These are phyloP conservation scores for Tilletia setariae DNA, from an alignment of 1,284 basidiomycete species.

Conservation along the genomic window DNA sequence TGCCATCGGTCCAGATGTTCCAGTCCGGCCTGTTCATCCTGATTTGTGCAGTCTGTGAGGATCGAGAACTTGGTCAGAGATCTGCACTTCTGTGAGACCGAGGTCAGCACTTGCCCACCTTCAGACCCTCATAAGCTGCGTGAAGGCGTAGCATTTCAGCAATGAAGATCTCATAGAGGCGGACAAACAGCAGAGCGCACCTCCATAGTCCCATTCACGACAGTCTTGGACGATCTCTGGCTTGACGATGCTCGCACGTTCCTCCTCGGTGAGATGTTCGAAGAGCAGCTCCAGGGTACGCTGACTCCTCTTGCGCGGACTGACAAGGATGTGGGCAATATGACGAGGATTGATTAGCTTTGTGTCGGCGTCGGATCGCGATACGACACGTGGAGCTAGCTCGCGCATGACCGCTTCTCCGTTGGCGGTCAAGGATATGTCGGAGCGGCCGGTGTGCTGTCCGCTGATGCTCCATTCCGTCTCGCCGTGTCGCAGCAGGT, in stretches of 20 bases:
- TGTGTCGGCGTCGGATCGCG: slow-evolving; percentile 21
- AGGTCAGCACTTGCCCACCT: slow-evolving; percentile 9
- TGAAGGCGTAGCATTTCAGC: background rate
- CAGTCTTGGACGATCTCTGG: slow-evolving; percentile 39
- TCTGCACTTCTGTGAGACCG: background rate
- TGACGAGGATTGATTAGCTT: slow-evolving; percentile 42
- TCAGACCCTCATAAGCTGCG: slow-evolving; percentile 44
- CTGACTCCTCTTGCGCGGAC: slow-evolving; percentile 38
- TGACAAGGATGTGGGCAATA: slow-evolving; percentile 43
- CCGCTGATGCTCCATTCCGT: slow-evolving; percentile 52
- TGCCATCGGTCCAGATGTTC: slow-evolving; percentile 51
- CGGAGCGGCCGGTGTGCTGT: slow-evolving; percentile 50
- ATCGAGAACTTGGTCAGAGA: background rate
- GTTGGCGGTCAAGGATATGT: slow-evolving; percentile 45
- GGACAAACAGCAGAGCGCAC: slow-evolving; percentile 15
- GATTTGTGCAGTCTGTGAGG: slow-evolving; percentile 38
- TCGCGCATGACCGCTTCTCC: slow-evolving; percentile 44
- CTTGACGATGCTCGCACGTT: slow-evolving; percentile 27
- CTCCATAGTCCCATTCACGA: slow-evolving; percentile 53
- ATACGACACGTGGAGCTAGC: slow-evolving; percentile 42
- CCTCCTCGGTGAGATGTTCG: slow-evolving; percentile 29
- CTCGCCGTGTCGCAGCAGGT: slow-evolving; percentile 50
- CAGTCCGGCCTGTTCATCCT: slow-evolving; percentile 38
- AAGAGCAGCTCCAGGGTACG: slow-evolving; percentile 46
- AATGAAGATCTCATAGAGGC: slow-evolving; percentile 6